These are phyloP conservation scores for Pholiota adiposa DNA, from an alignment of 1,284 basidiomycete species.

Conservation along the genomic window DNA sequence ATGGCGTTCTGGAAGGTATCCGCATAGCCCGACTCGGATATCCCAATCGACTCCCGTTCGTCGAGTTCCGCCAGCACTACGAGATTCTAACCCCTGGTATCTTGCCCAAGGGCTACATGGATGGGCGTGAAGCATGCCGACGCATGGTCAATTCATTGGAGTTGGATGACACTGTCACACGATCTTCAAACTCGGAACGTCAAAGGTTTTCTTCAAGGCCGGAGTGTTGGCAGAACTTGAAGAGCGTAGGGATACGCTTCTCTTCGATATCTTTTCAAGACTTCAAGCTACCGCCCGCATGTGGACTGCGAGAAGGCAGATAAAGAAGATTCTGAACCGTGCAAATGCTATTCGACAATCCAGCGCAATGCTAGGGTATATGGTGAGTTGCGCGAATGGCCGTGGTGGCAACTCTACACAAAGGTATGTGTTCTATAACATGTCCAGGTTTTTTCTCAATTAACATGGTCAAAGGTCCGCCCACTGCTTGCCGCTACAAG, in stretches of 20 bases:
- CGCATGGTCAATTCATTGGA: slow-evolving; percentile 94
- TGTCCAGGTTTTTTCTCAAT: not conserved
- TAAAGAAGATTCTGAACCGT: slow-evolving; percentile 95
- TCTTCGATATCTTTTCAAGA: slow-evolving; percentile 90
- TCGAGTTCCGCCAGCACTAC: slow-evolving; percentile 97
- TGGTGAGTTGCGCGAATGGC: slow-evolving; percentile 90
- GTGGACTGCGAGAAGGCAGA: slow-evolving; percentile 88
- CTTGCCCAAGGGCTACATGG: slow-evolving; percentile 94
- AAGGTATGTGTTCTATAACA: slow-evolving; percentile 55
- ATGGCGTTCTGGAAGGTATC: slow-evolving; percentile 99
- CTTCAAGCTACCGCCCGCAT: slow-evolving; percentile 87
- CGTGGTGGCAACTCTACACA: slow-evolving; percentile 99
- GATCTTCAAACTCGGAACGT: slow-evolving; percentile 91
- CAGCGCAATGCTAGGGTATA: slow-evolving; percentile 97
- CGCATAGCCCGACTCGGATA: slow-evolving; percentile 98
- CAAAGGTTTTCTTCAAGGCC: slow-evolving; percentile 99
- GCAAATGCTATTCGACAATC: slow-evolving; percentile 89
- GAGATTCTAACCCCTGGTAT: slow-evolving; percentile 95
- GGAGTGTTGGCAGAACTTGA: slow-evolving; percentile 98
- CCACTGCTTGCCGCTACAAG: slow-evolving; percentile 93
- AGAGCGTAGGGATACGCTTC: slow-evolving; percentile 85
- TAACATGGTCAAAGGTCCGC: slow-evolving; percentile 62
- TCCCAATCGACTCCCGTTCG: slow-evolving; percentile 95
- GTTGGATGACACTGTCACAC: slow-evolving; percentile 78
- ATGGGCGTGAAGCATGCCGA: slow-evolving; percentile 91